Percentiles rank a stretch among this genome's conserved stretches.
phyloP scores from a whole-genome alignment of 768 basidiomycete genomes.

The Lactarius pseudohatsudake region DNA sequence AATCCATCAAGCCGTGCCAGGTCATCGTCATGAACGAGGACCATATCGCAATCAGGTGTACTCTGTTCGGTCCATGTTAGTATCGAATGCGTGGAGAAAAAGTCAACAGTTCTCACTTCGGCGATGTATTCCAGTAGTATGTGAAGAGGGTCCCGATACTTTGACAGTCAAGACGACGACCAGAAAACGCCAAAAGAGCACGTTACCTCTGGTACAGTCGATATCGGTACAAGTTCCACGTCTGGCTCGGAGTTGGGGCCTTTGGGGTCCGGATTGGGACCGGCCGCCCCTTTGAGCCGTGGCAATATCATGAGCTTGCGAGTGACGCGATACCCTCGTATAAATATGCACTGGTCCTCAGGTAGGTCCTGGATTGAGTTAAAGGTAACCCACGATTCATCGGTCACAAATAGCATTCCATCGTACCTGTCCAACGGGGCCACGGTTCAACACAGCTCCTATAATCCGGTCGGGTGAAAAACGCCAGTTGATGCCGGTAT shows the following conservation, averaged over 20 bases:
- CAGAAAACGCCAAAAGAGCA: neutral
- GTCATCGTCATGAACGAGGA: neutral
- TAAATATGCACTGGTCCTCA: slow-evolving; percentile 1
- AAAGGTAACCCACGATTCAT: neutral
- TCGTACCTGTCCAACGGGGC: neutral
- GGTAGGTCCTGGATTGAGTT: neutral
- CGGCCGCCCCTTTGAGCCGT: neutral
- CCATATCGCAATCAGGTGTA: neutral
- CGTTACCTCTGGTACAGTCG: neutral
- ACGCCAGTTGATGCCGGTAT: neutral
- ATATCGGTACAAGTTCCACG: neutral
- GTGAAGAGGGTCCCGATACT: neutral
- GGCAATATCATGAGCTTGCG: neutral
- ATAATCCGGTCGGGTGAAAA: neutral
- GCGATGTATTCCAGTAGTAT: neutral
- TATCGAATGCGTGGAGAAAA: neutral
- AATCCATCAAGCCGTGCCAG: neutral
- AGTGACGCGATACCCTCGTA: slow-evolving; percentile 1
- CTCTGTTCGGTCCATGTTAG: neutral
- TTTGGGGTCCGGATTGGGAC: neutral
- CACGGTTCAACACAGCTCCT: neutral
- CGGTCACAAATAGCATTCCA: neutral
- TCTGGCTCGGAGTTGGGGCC: neutral
- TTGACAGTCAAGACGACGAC: neutral
- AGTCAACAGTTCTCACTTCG: neutral